Conservation (phyloP, 139 green algal genomes). For the Chara braunii region DNA sequence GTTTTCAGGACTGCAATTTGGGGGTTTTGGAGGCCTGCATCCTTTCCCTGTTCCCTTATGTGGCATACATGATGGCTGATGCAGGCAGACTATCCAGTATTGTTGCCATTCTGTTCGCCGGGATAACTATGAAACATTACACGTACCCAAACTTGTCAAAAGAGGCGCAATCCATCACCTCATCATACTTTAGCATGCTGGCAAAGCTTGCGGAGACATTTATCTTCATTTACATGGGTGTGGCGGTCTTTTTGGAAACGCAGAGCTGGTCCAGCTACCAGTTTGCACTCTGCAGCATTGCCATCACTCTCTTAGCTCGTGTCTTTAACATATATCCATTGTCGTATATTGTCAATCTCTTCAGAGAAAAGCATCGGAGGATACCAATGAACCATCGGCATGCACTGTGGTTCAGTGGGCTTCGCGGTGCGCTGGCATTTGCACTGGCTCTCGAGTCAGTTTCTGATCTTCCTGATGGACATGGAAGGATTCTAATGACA, state of each 20-base stretch:
- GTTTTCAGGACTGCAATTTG: conserved; percentile 25
- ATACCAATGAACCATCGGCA: conserved; percentile 22
- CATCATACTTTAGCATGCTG: conserved; percentile 52
- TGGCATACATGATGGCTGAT: conserved; percentile 66
- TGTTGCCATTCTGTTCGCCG: conserved; percentile 72
- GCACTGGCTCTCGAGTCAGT: conserved; percentile 17
- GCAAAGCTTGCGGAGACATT: conserved; percentile 65
- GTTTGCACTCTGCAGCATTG: conserved; percentile 26
- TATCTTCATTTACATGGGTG: conserved; percentile 49
- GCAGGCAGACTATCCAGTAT: conserved; percentile 56
- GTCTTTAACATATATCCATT: conserved; percentile 15
- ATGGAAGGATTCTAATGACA: conserved; percentile 11
- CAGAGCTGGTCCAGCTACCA: conserved; percentile 25
- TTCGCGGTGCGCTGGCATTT: conserved; percentile 29
- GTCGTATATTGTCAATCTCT: conserved; percentile 13
- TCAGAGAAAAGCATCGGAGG: neutral
- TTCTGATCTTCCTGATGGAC: conserved; percentile 4
- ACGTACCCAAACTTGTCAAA: conserved; percentile 55
- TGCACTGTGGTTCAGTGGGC: conserved; percentile 16
- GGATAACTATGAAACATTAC: conserved; percentile 69
- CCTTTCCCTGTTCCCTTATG: conserved; percentile 33
- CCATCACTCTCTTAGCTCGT: neutral
- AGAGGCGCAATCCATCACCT: conserved; percentile 42
- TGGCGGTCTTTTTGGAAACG: conserved; percentile 29
- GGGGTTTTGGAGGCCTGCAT: conserved; percentile 22